Evolutionary conservation across 352 stramenopile genomes (phyloP), one percentile per base, ranked within the genome.

Genomic region (Phytophthora pini): DNA sequence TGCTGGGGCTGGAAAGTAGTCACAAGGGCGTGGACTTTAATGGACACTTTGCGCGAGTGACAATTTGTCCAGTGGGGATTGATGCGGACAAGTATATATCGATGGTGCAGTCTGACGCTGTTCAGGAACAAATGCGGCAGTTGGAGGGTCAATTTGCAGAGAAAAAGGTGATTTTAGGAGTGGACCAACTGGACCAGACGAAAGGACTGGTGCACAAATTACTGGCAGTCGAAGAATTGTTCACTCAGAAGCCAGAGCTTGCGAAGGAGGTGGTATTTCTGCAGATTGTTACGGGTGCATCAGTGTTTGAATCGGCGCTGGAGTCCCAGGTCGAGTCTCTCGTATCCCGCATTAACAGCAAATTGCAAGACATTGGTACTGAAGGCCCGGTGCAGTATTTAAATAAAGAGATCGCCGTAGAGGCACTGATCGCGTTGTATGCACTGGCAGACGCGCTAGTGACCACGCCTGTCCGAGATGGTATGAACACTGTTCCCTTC

Each of bases 251-350:
- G 43, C 92, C 92, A 0, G 87, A 98, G 50, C 95, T 97, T 60
- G 86, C 92, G 5, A 93, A 95, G 24, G 96, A 99, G 61, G 91
- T 98, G 26, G 94, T 98, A 4, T 88, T 99, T 44, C 74, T 99
- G 32, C 95, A 98, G 71, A 98, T 99, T 52, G 86, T 92, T 5
- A 91, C 82, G 6, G 80, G 80, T 31, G 68, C 79, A 5, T 61
- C 68, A 3, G 70, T 80, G 4, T 79, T 77, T 24, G 76, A 88
- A 43, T 87, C 80, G 10, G 91, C 90, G 0, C 65, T 98, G 0
- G 88, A 85, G 41, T 80, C 88, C 15, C 89, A 97, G 53, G 87
- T 98, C 5, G 92, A 98, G 67, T 84, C 91, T 48, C 72, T 97
- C 12, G 90, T 98, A 2, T 95, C 89, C 8, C 77, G 90, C 3